phyloP scores from a whole-genome alignment of 2,329 filamentous ascomycete species.

The Hypomyces perniciosus region DNA sequence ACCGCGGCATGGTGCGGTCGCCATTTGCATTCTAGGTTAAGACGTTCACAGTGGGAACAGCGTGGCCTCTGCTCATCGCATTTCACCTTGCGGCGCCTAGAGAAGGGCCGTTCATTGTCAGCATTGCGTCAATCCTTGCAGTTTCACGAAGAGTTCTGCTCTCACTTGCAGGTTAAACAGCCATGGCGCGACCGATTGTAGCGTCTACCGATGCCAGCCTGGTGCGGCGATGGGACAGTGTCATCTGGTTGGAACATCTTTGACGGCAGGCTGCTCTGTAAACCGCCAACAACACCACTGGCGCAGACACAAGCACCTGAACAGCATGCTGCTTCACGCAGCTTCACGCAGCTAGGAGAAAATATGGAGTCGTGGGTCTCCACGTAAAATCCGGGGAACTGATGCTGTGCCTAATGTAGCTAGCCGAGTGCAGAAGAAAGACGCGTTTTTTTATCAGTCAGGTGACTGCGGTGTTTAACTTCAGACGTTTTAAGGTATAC shows the following conservation, averaged over 20 bases:
- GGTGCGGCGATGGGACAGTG: constrained; percentile 1
- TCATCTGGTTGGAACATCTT: neutral
- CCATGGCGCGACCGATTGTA: constrained; percentile 8
- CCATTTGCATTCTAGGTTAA: constrained; percentile 49
- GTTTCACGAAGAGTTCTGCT: too few relatives aligned
- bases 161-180: constrained; percentile 11
- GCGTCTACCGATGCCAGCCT: neutral
- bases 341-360: too few relatives aligned
- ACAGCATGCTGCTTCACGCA: too few relatives aligned
- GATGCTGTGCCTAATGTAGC: too few relatives aligned
- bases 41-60: constrained; percentile 45
- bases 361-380: too few relatives aligned
- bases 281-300: too few relatives aligned
- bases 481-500: too few relatives aligned
- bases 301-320: too few relatives aligned
- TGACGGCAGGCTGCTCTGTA: neutral
- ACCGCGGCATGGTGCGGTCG: constrained; percentile 19
- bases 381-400: too few relatives aligned
- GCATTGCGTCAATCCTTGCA: rapidly evolving
- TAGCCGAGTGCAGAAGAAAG: too few relatives aligned
- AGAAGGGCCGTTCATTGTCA: neutral
- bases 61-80: constrained; percentile 42
- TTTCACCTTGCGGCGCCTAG: constrained; percentile 12
- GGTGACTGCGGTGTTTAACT: too few relatives aligned
- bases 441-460: too few relatives aligned